Evolutionary conservation across 2,329 filamentous ascomycete species (phyloP).

Genomic region (Beauveria sp.): DNA sequence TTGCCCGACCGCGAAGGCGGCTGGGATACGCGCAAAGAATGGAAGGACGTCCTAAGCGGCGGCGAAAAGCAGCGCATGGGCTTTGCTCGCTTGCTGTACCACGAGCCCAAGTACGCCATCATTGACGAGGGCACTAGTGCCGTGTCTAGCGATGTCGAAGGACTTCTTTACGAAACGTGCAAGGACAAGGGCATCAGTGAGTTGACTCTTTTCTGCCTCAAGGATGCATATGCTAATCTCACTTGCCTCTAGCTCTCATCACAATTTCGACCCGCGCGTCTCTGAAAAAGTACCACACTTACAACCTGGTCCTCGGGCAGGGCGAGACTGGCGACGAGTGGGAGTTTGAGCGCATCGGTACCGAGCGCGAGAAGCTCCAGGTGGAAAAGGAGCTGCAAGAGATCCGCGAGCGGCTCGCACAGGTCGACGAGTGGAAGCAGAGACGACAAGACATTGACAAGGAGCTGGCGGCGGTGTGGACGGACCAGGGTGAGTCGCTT

Average conservation of each 20-base stretch:
- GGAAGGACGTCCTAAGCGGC: conserved; percentile 96
- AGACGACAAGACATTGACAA: conserved; percentile 73
- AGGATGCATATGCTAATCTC: conserved; percentile 14
- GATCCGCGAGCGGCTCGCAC: conserved; percentile 67
- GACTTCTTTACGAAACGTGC: conserved; percentile 82
- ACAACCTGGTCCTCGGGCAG: conserved; percentile 75
- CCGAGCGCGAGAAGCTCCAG: conserved; percentile 83
- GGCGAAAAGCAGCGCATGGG: conserved; percentile 96
- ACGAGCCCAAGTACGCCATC: conserved; percentile 90
- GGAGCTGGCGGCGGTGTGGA: conserved; percentile 63
- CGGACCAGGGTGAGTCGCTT: conserved; percentile 42
- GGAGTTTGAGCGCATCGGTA: conserved; percentile 91
- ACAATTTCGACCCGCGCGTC: conserved; percentile 93
- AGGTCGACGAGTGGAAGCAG: conserved; percentile 78
- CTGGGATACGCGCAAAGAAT: conserved; percentile 94
- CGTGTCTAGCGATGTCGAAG: conserved; percentile 90
- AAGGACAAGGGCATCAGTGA: conserved; percentile 90
- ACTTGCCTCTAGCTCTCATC: conserved; percentile 59
- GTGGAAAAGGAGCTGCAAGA: conserved; percentile 88
- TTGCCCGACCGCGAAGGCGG: conserved; percentile 87
- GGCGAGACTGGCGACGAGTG: conserved; percentile 79
- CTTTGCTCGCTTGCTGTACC: conserved; percentile 84
- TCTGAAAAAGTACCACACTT: conserved; percentile 92
- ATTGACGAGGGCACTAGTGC: conserved; percentile 94
- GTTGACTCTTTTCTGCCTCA: conserved; percentile 20